Conservation (phyloP, 768 basidiomycete genomes). For the Boletus barrowsii region DNA sequence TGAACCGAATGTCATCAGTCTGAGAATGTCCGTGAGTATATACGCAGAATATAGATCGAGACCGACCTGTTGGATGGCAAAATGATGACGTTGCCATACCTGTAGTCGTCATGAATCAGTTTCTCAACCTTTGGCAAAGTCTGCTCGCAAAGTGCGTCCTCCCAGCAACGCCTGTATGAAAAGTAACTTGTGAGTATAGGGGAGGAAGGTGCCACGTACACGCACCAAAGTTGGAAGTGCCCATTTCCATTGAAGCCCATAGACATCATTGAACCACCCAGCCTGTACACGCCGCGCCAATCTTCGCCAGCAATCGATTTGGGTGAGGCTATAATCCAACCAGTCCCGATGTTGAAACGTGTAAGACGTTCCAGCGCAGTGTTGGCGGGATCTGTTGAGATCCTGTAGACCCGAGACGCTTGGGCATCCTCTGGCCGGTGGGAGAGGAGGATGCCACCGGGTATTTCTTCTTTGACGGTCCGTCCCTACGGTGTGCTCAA, state of each 20-base stretch:
- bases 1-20: slow-evolving; percentile 38
- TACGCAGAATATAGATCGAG: neutral
- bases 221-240: slow-evolving; percentile 41
- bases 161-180: slow-evolving; percentile 40
- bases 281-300: slow-evolving; percentile 38
- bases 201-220: neutral
- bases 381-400: slow-evolving; percentile 27
- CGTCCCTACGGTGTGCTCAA: slow-evolving; percentile 23
- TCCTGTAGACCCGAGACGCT: slow-evolving; percentile 36
- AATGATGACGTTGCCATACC: slow-evolving; percentile 27
- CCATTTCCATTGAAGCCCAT: slow-evolving; percentile 43
- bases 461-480: slow-evolving; percentile 3
- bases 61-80: slow-evolving; percentile 38
- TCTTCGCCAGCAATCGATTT: slow-evolving; percentile 37
- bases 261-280: slow-evolving; percentile 35
- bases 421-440: slow-evolving; percentile 41
- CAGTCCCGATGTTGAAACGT: slow-evolving; percentile 38
- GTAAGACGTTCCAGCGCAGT: slow-evolving; percentile 35
- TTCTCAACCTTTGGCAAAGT: slow-evolving; percentile 37
- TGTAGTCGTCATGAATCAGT: slow-evolving; percentile 38
- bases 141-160: slow-evolving; percentile 28
- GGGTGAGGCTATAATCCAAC: slow-evolving; percentile 34
- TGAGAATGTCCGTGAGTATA: slow-evolving; percentile 10
- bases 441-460: slow-evolving; percentile 30
- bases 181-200: no score